Conservation (phyloP, 805 yeast species). For the Yamadazyma takamatsuzukensis region DNA sequence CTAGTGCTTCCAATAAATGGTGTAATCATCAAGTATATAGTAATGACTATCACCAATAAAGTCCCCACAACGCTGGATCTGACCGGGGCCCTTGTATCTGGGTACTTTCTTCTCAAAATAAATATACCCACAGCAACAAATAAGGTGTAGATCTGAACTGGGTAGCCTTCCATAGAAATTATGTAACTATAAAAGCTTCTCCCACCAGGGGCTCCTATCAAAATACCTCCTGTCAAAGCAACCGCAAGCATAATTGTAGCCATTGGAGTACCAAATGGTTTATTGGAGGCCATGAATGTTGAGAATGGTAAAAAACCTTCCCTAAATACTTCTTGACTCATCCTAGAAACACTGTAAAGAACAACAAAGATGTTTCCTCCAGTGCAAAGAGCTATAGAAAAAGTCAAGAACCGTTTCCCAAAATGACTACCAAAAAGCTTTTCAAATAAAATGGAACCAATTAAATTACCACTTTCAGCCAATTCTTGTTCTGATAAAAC, state of each 20-base stretch:
- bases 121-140: slow-evolving; percentile 57
- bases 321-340: slow-evolving; percentile 61
- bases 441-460: slow-evolving; percentile 57
- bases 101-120: slow-evolving; percentile 47
- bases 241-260: slow-evolving; percentile 46
- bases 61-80: slow-evolving; percentile 50
- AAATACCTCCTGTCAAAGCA: slow-evolving; percentile 35
- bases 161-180: slow-evolving; percentile 51
- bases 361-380: slow-evolving; percentile 64
- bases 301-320: slow-evolving; percentile 62
- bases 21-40: slow-evolving; percentile 46
- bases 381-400: slow-evolving; percentile 58
- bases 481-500: slow-evolving; percentile 54
- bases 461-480: slow-evolving; percentile 50
- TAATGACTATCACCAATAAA: slow-evolving; percentile 39
- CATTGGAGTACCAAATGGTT: slow-evolving; percentile 55
- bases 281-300: slow-evolving; percentile 48
- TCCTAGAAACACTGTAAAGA: slow-evolving; percentile 54
- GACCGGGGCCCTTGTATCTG: slow-evolving; percentile 48
- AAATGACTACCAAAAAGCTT: slow-evolving; percentile 49
- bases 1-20: slow-evolving; percentile 40
- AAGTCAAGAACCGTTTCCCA: slow-evolving; percentile 53
- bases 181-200: slow-evolving; percentile 52
- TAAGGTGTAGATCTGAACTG: slow-evolving; percentile 46
- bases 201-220: slow-evolving; percentile 41